phyloP scores from a whole-genome alignment of 352 stramenopile species.

The Phytophthora pluvialis region DNA sequence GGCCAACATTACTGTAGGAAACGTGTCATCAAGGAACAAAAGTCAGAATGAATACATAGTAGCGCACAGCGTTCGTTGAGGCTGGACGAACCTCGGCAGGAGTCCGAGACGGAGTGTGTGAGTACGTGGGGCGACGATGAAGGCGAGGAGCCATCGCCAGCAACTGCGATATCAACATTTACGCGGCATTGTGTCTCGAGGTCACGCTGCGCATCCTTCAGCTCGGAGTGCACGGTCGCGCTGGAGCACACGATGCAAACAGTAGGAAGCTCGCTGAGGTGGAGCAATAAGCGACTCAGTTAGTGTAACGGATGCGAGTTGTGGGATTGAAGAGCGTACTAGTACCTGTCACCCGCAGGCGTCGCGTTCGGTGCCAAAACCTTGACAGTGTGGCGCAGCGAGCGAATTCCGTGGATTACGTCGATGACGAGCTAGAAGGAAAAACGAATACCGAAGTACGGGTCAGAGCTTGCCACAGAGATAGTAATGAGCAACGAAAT shows the following conservation, averaged over 20 bases:
- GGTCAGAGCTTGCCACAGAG: neutral
- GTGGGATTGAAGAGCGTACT: conserved; percentile 19
- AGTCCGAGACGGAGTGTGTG: conserved; percentile 62
- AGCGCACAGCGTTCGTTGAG: neutral
- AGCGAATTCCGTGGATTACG: conserved; percentile 94
- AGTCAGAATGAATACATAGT: neutral
- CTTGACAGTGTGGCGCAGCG: conserved; percentile 87
- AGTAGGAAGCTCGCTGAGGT: conserved; percentile 30
- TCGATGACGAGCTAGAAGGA: conserved; percentile 70
- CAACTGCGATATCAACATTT: conserved; percentile 30
- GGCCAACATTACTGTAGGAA: conserved; percentile 57
- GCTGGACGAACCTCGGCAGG: conserved; percentile 48
- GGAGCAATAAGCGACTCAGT: neutral
- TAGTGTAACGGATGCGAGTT: neutral
- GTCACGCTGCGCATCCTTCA: conserved; percentile 48
- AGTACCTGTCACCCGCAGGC: conserved; percentile 36
- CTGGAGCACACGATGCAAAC: conserved; percentile 46
- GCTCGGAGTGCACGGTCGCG: conserved; percentile 29
- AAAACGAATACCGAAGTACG: neutral
- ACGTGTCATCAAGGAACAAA: neutral
- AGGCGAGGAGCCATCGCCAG: neutral
- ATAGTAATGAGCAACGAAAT: neutral
- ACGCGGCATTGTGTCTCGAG: conserved; percentile 57
- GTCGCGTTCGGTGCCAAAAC: conserved; percentile 60
- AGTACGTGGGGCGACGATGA: conserved; percentile 38